Conservation (phyloP, 2,329 filamentous ascomycete species). For the Bipolaris zeicola region DNA sequence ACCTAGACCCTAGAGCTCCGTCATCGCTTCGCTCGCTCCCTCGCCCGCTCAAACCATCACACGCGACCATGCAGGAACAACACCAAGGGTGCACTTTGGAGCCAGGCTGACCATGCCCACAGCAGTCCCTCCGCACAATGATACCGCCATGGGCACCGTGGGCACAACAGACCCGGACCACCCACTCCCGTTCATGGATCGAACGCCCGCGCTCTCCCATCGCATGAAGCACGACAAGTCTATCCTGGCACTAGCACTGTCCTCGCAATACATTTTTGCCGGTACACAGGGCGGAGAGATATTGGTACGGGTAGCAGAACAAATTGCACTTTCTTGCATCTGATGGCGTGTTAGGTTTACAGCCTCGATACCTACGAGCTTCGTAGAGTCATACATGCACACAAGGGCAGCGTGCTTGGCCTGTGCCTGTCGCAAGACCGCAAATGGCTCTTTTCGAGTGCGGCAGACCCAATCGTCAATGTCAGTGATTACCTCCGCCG, state of each 20-base stretch:
- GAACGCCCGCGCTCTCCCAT: slow-evolving; percentile 69
- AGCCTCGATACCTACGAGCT: slow-evolving; percentile 86
- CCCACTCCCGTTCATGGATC: slow-evolving; percentile 7
- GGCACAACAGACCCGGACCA: slow-evolving; percentile 22
- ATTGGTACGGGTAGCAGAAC: slow-evolving; percentile 57
- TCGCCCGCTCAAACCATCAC: slow-evolving; percentile 15
- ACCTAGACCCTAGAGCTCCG: slow-evolving; percentile 28
- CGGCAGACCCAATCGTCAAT: slow-evolving; percentile 91
- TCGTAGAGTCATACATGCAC: slow-evolving; percentile 78
- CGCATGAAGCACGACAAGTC: slow-evolving; percentile 77
- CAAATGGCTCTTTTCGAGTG: slow-evolving; percentile 84
- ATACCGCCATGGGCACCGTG: slow-evolving; percentile 23
- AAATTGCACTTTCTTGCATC: slow-evolving; percentile 1
- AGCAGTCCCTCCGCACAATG: slow-evolving; percentile 36
- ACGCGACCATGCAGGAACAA: slow-evolving; percentile 32
- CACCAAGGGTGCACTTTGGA: slow-evolving; percentile 12
- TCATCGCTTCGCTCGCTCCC: slow-evolving; percentile 26
- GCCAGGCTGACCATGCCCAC: slow-evolving; percentile 36
- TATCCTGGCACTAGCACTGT: slow-evolving; percentile 81
- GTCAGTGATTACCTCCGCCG: slow-evolving; percentile 48
- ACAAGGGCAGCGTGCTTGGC: slow-evolving; percentile 88
- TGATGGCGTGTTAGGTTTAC: slow-evolving; percentile 64
- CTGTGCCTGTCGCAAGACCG: slow-evolving; percentile 79
- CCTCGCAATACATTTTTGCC: slow-evolving; percentile 81
- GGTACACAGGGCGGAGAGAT: slow-evolving; percentile 95